Percentiles rank a stretch among this genome's conserved stretches.
Evolutionary conservation across 2,329 filamentous ascomycete genomes (phyloP).

Genomic region (Pseudocercospora fijiensis): DNA sequence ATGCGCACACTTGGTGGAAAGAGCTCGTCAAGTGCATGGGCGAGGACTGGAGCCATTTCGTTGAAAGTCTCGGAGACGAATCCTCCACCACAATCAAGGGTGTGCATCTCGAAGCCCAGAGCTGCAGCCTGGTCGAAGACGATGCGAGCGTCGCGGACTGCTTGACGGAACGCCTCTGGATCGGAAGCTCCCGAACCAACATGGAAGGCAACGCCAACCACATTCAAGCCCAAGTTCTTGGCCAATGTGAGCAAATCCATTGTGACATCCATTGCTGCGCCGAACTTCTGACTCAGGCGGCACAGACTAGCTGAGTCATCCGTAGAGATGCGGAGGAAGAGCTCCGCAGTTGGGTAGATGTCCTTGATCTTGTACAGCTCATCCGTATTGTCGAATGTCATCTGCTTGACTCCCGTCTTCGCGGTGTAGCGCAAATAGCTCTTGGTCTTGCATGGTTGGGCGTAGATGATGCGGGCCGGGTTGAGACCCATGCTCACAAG

Average conservation of each 20-base stretch:
- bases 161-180: conserved; percentile 85
- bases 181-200: conserved; percentile 95
- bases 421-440: conserved; percentile 92
- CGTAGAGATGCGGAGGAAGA: conserved; percentile 91
- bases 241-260: conserved; percentile 75
- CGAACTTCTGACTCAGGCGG: conserved; percentile 95
- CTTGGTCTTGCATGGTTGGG: conserved; percentile 99
- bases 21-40: conserved; percentile 77
- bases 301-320: conserved; percentile 94
- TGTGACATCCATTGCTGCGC: conserved; percentile 81
- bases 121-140: conserved; percentile 83
- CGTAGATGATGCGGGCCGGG: conserved; percentile 93
- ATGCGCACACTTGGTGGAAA: conserved; percentile 81
- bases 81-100: conserved; percentile 89
- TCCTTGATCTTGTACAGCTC: conserved; percentile 98
- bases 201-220: conserved; percentile 96
- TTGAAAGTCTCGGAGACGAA: conserved; percentile 92
- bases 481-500: conserved; percentile 79
- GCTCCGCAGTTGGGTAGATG: conserved; percentile 82
- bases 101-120: conserved; percentile 78
- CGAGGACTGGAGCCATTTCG: conserved; percentile 77
- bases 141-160: conserved; percentile 80
- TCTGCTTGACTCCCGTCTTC: conserved; percentile 83
- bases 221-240: conserved; percentile 77
- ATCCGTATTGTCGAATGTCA: conserved; percentile 99